Evolutionary conservation across 2,329 filamentous ascomycete species (phyloP).

Genomic region (Penicillium nordicum): DNA sequence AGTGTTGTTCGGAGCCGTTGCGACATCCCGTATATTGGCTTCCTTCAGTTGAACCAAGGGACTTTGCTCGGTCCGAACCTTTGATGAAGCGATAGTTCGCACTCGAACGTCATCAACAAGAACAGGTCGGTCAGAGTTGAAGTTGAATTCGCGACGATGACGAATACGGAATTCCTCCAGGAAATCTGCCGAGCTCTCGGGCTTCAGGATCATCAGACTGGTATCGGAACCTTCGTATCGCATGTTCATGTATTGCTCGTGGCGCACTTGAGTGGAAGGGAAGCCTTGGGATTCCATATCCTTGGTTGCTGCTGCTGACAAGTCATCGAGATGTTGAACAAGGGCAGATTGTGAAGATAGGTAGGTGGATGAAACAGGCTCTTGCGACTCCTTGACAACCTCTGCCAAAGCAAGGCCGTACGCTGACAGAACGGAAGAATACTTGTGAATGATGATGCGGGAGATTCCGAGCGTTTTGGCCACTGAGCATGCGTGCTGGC

Average conservation of each 20-base stretch:
- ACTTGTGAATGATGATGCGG: constrained; percentile 83
- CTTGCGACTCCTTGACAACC: constrained; percentile 83
- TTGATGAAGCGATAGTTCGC: constrained; percentile 70
- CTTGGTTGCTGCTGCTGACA: constrained; percentile 59
- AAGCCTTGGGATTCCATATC: constrained; percentile 48
- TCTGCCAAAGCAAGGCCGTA: constrained; percentile 93
- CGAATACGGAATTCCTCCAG: constrained; percentile 77
- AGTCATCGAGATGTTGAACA: constrained; percentile 67
- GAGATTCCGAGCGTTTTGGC: constrained; percentile 78
- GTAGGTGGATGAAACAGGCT: constrained; percentile 54
- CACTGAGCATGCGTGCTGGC: constrained; percentile 89
- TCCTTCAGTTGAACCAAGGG: constrained; percentile 65
- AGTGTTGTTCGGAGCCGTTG: constrained; percentile 52
- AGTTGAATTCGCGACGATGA: constrained; percentile 88
- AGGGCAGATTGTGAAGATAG: constrained; percentile 46
- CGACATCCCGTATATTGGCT: constrained; percentile 53
- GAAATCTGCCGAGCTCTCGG: constrained; percentile 75
- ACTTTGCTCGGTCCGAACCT: constrained; percentile 59
- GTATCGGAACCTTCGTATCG: constrained; percentile 53
- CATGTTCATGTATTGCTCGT: constrained; percentile 48
- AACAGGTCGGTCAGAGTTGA: constrained; percentile 78
- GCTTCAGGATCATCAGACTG: constrained; percentile 53
- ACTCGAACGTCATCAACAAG: constrained; percentile 88
- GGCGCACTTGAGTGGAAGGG: constrained; percentile 36
- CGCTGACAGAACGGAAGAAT: constrained; percentile 86